A percentile compares a stretch with the other conserved stretches of the same genome.
Evolutionary conservation across 2,329 filamentous ascomycete genomes (phyloP).

Genomic region (Colletotrichum lupini): DNA sequence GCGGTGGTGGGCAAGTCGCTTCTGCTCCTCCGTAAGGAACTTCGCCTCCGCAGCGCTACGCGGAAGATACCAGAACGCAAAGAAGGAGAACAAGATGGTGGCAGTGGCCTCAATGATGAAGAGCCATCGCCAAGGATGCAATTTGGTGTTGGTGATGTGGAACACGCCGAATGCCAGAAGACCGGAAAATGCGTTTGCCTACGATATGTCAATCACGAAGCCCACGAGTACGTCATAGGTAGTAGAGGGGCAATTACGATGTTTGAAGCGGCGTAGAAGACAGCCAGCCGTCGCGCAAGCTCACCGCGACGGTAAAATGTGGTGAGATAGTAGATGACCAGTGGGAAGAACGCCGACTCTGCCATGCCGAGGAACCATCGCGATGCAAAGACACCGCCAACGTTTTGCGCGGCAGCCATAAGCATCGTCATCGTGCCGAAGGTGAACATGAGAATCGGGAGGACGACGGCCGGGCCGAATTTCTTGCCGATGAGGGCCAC

Average conservation of each 20-base stretch:
- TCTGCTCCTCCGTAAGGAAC: conserved; percentile 75
- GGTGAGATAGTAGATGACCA: conserved; percentile 38
- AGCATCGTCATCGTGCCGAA: conserved; percentile 68
- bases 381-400: conserved; percentile 34
- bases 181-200: conserved; percentile 29
- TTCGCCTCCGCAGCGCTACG: conserved; percentile 69
- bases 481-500: conserved; percentile 74
- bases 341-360: conserved; percentile 36
- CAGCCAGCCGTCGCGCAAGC: conserved; percentile 32
- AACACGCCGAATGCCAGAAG: conserved; percentile 41
- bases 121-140: conserved; percentile 60
- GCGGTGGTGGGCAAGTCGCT: conserved; percentile 75
- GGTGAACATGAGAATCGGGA: conserved; percentile 78
- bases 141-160: conserved; percentile 55
- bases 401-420: conserved; percentile 39
- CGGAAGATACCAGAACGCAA: conserved; percentile 78
- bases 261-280: conserved; percentile 38
- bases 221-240: too few relatives aligned
- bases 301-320: conserved; percentile 37
- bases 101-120: conserved; percentile 64
- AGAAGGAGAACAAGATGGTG: conserved; percentile 70
- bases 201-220: not conserved
- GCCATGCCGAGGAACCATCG: conserved; percentile 37
- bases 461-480: conserved; percentile 72
- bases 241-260: conserved; percentile 14